phyloP scores from a whole-genome alignment of 805 yeast genomes.

The Blastobotrys parvus region DNA sequence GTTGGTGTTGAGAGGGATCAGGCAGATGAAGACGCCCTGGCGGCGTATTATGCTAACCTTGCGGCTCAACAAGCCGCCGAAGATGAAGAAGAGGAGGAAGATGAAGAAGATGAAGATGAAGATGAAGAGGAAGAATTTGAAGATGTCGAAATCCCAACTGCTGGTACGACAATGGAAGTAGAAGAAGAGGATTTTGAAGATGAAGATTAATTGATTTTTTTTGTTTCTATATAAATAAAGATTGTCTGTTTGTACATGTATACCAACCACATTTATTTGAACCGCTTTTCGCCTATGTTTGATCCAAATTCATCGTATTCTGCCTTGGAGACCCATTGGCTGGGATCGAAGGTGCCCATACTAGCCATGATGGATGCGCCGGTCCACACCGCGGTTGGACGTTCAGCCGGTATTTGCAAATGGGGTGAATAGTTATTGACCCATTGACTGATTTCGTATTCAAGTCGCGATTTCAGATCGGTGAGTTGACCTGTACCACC shows the following conservation, averaged over 20 bases:
- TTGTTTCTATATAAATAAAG: too few relatives aligned
- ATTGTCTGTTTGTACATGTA: too few relatives aligned
- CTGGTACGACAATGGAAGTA: constrained; percentile 19
- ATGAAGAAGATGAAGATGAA: constrained; percentile 38
- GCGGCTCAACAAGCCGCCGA: constrained; percentile 61
- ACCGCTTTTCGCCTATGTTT: constrained; percentile 30
- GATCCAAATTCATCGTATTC: constrained; percentile 60
- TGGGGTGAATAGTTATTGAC: constrained; percentile 43
- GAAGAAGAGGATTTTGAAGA: constrained; percentile 24
- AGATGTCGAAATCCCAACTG: constrained; percentile 24
- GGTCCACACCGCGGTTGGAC: constrained; percentile 55
- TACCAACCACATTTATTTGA: constrained; percentile 23
- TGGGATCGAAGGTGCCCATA: constrained; percentile 47
- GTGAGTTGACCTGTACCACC: constrained; percentile 53
- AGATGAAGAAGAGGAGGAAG: constrained; percentile 49
- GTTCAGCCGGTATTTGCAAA: constrained; percentile 40
- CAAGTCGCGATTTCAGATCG: constrained; percentile 48
- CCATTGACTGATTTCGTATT: constrained; percentile 45
- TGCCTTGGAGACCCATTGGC: constrained; percentile 47
- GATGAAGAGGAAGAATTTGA: constrained; percentile 42
- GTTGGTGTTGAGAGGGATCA: constrained; percentile 43
- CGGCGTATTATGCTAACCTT: constrained; percentile 69
- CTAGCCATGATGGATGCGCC: constrained; percentile 66
- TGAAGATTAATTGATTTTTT: neutral
- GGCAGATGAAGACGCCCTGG: constrained; percentile 63